phyloP scores from a whole-genome alignment of 1,284 basidiomycete genomes.

The Wolfiporia cocos region DNA sequence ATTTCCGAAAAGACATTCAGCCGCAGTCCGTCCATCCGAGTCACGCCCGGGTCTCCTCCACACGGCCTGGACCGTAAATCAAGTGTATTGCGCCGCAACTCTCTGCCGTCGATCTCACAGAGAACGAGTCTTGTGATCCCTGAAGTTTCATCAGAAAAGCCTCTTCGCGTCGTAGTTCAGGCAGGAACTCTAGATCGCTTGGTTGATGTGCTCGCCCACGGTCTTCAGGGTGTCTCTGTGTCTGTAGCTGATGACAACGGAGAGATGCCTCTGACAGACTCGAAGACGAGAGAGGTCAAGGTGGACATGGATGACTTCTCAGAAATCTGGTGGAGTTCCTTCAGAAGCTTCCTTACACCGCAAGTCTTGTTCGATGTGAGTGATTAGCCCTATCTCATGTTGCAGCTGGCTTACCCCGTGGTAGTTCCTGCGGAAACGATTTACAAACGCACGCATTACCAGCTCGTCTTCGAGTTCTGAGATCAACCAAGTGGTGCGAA shows the following conservation, averaged over 20 bases:
- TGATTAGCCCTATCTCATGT: not conserved
- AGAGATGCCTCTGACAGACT: constrained; percentile 67
- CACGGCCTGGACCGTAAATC: constrained; percentile 67
- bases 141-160: constrained; percentile 57
- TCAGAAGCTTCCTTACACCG: constrained; percentile 73
- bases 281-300: constrained; percentile 60
- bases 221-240: constrained; percentile 70
- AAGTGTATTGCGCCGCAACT: constrained; percentile 68
- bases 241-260: constrained; percentile 80
- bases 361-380: constrained; percentile 77
- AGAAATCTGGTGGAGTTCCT: constrained; percentile 73
- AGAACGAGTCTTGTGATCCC: constrained; percentile 48
- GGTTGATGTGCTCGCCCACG: constrained; percentile 69
- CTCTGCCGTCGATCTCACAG: constrained; percentile 67
- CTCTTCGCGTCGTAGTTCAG: constrained; percentile 68
- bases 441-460: constrained; percentile 40
- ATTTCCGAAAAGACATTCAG: constrained; percentile 39
- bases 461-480: constrained; percentile 18
- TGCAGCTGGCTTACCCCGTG: not conserved
- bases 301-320: constrained; percentile 70
- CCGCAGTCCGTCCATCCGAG: constrained; percentile 67
- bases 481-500: constrained; percentile 20
- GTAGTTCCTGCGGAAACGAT: constrained; percentile 70
- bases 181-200: constrained; percentile 71
- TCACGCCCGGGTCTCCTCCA: constrained; percentile 54